phyloP scores from a whole-genome alignment of 2,329 filamentous ascomycete species.

The Pseudogymnoascus sp. region DNA sequence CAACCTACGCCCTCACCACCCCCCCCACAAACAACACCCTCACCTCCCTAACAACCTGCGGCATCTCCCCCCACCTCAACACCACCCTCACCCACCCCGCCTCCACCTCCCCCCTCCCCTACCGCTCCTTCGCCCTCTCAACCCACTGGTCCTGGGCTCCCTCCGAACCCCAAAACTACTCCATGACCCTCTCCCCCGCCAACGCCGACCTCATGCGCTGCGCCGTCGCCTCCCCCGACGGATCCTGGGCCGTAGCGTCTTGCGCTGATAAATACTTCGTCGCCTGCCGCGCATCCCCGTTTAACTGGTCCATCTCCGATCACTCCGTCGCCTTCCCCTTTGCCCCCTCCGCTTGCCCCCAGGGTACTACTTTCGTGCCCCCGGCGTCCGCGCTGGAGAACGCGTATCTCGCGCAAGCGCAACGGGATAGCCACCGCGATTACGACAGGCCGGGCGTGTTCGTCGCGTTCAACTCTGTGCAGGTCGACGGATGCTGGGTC shows the following conservation, averaged over 20 bases:
- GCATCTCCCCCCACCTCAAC: slow-evolving; percentile 53
- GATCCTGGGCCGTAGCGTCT: slow-evolving; percentile 51
- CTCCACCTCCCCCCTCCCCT: slow-evolving; percentile 37
- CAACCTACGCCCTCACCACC: slow-evolving; percentile 27
- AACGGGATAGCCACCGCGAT: slow-evolving; percentile 19
- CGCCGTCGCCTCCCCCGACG: slow-evolving; percentile 38
- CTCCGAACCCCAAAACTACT: slow-evolving; percentile 39
- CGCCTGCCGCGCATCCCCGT: slow-evolving; percentile 52
- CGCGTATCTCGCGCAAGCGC: slow-evolving; percentile 39
- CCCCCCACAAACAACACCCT: slow-evolving; percentile 18
- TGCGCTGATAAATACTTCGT: slow-evolving; percentile 44
- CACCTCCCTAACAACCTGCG: slow-evolving; percentile 43
- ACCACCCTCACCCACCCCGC: slow-evolving; percentile 43
- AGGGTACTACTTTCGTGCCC: slow-evolving; percentile 42
- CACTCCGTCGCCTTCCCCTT: slow-evolving; percentile 35
- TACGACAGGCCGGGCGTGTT: slow-evolving; percentile 35
- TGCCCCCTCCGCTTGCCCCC: slow-evolving; percentile 40
- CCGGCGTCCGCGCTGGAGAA: slow-evolving; percentile 59
- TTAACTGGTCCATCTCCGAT: slow-evolving; percentile 46
- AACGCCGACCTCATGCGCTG: slow-evolving; percentile 41
- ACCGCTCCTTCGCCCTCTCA: slow-evolving; percentile 42
- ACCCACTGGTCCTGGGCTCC: slow-evolving; percentile 54
- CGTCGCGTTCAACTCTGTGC: slow-evolving; percentile 54
- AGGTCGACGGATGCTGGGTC: slow-evolving; percentile 52
- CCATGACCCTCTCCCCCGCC: slow-evolving; percentile 22